Base-by-base conservation (phyloP, 2,329 filamentous ascomycete species). In the Sclerotinia nivalis region DNA sequence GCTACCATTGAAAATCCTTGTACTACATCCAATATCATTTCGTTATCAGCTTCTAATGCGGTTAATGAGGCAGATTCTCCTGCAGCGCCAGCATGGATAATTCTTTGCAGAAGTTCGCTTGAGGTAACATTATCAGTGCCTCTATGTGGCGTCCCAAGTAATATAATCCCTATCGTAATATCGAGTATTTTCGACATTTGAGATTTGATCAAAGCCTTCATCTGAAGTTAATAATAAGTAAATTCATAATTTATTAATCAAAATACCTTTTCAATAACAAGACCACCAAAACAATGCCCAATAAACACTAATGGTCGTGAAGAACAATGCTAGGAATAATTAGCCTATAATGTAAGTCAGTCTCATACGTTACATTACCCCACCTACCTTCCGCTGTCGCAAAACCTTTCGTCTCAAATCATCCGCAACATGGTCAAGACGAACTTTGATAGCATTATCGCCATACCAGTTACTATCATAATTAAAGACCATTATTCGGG, bases 241-340 rank as follows among this genome's bases (percentile, higher is more conserved):
- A 62, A 25, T 47, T 45, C n/a, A n/a, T 18, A 7, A 40, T 28
- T 47, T 47, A 50, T 45, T 12, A 31, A 58, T 20, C 47, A 47
- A 50, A 45, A 50, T 37, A 66, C 62, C 62, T 66, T 66, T 50
- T 66, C 62, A 12, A 66, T 52, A 31, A 66, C 31, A n/a, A 66
- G 62, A 52, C 62, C 62, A 31, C 47, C 62, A 54, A 66, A 66
- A 40, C 62, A 66, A 66, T 66, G 62, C 18, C 62, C n/a, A 34
- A 66, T 52, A n/a, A 66, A 66, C 8, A 66, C 6, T 37, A 66
- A 37, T 28, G 47, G 62, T 20, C 62, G 62, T 54, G 25, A 40
- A 50, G 62, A 37, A 37, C 31, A 52, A 40, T 66, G n/a, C 47
- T 66, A 22, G 10, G 28, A 47, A 49, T 20, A 37, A 22, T 58